phyloP scores from a whole-genome alignment of 2,329 filamentous ascomycete species.

The Epichloe sibirici region DNA sequence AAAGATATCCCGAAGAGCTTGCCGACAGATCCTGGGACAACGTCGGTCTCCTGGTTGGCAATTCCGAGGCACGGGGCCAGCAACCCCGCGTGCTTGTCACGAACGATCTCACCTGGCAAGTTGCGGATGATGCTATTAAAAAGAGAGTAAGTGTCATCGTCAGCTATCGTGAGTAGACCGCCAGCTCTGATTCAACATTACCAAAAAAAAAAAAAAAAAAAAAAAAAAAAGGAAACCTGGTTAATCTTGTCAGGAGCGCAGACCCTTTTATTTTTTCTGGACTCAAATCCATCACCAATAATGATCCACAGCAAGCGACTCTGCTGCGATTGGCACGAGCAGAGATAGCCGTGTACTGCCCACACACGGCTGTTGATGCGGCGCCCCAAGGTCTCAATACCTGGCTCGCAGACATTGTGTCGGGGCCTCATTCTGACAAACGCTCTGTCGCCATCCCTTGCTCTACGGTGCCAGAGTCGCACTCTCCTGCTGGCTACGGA shows the following conservation, averaged over 20 bases:
- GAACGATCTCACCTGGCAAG: conserved; percentile 79
- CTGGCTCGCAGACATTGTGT: conserved; percentile 83
- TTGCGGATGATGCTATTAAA: conserved; percentile 79
- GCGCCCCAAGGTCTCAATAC: conserved; percentile 77
- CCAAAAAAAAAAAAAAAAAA: too few relatives aligned
- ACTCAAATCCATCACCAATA: conserved; percentile 75
- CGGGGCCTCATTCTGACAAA: conserved; percentile 32
- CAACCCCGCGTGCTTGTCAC: conserved; percentile 43
- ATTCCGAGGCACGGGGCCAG: conserved; percentile 22
- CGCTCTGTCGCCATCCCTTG: conserved; percentile 35
- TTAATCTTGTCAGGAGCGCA: conserved; percentile 21
- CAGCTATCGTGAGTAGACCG: conserved; percentile 61
- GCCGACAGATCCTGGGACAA: conserved; percentile 93
- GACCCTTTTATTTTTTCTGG: conserved; percentile 95
- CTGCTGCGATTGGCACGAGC: conserved; percentile 71
- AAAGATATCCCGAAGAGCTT: conserved; percentile 75
- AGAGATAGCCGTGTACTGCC: conserved; percentile 90
- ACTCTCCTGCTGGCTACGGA: conserved; percentile 41
- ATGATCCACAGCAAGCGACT: conserved; percentile 75
- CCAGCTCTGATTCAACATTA: background rate
- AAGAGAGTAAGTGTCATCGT: conserved; percentile 68
- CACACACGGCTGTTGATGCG: conserved; percentile 89
- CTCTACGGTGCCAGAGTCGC: conserved; percentile 27
- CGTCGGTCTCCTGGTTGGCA: conserved; percentile 63
- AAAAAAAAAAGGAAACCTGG: background rate